phyloP scores from a whole-genome alignment of 2,329 filamentous ascomycete species.

The Mycocentrospora acerina region DNA sequence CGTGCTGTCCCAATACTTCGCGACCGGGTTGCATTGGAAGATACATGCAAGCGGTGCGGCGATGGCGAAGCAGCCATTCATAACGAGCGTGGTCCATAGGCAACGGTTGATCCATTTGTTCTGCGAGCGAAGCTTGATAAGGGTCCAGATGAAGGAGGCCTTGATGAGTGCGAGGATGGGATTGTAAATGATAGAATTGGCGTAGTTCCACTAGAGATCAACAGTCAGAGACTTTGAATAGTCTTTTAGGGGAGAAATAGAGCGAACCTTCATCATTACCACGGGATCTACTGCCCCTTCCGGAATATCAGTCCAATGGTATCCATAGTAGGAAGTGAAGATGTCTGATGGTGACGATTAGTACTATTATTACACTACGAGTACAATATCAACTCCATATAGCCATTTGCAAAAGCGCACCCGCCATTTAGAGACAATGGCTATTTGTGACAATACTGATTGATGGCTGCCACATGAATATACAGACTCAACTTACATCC shows the following conservation, averaged over 20 bases:
- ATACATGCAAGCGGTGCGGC: slow-evolving; percentile 18
- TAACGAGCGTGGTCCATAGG: slow-evolving; percentile 13
- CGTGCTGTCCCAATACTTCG: slow-evolving; percentile 27
- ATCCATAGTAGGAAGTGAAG: slow-evolving; percentile 13
- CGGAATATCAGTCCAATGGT: slow-evolving; percentile 15
- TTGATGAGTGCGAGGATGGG: slow-evolving; percentile 22
- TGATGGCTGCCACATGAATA: too few species aligned
- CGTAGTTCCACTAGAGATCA: slow-evolving; percentile 15
- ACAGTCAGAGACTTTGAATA: neutral
- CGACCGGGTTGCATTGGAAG: slow-evolving; percentile 32
- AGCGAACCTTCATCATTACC: slow-evolving; percentile 10
- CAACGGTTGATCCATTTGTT: slow-evolving; percentile 15
- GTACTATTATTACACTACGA: too few species aligned
- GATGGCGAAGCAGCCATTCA: slow-evolving; percentile 18
- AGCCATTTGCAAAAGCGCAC: too few species aligned
- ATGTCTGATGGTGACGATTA: slow-evolving; percentile 2
- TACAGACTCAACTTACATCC: slow-evolving; percentile 4
- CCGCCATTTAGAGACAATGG: too few species aligned
- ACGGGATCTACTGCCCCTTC: slow-evolving; percentile 9
- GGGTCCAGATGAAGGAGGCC: slow-evolving; percentile 17
- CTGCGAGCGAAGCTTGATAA: slow-evolving; percentile 19
- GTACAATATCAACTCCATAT: too few species aligned
- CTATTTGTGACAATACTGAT: too few species aligned
- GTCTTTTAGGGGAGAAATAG: neutral
- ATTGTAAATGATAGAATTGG: slow-evolving; percentile 19